A percentile compares a stretch with the other conserved stretches of the same genome.
Evolutionary conservation across 495 filamentous ascomycete genomes (phyloP).

Genomic region (Talaromyces stipitatus): DNA sequence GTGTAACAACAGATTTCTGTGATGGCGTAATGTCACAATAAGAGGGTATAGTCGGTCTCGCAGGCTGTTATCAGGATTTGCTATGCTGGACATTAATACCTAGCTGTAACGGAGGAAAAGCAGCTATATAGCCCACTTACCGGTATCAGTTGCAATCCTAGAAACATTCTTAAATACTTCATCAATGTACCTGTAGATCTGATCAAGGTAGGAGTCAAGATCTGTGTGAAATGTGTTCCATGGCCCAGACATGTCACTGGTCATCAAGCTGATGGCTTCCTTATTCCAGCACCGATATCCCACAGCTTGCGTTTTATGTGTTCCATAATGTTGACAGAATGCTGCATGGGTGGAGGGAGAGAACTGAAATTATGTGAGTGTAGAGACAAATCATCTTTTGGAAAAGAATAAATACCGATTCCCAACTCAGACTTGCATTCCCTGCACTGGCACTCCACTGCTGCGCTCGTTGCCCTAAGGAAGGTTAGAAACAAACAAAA

Average conservation of each 20-base stretch:
- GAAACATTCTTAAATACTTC: neutral
- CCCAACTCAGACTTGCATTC: constrained; percentile 14
- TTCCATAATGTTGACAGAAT: constrained; percentile 19
- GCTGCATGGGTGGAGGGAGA: constrained; percentile 16
- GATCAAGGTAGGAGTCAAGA: neutral
- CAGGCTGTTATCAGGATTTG: neutral
- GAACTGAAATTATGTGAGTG: constrained; percentile 15
- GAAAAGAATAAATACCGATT: constrained; percentile 10
- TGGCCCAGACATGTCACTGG: neutral
- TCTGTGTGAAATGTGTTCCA: neutral
- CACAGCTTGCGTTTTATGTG: constrained; percentile 3
- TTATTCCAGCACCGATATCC: constrained; percentile 19
- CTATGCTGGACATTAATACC: constrained; percentile 1
- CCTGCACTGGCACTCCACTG: constrained; percentile 8
- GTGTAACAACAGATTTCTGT: neutral
- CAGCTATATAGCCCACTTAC: neutral
- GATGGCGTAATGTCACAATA: constrained; percentile 1
- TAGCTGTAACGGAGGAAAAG: neutral
- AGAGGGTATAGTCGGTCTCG: constrained; percentile 2
- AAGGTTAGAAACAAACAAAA: constrained; percentile 5
- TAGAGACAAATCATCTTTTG: neutral
- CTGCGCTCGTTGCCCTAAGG: neutral
- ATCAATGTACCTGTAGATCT: neutral
- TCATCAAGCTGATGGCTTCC: constrained; percentile 5
- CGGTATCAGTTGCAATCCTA: neutral